Evolutionary conservation across 2,329 filamentous ascomycete species (phyloP).

Genomic region (Microdochium paspali): DNA sequence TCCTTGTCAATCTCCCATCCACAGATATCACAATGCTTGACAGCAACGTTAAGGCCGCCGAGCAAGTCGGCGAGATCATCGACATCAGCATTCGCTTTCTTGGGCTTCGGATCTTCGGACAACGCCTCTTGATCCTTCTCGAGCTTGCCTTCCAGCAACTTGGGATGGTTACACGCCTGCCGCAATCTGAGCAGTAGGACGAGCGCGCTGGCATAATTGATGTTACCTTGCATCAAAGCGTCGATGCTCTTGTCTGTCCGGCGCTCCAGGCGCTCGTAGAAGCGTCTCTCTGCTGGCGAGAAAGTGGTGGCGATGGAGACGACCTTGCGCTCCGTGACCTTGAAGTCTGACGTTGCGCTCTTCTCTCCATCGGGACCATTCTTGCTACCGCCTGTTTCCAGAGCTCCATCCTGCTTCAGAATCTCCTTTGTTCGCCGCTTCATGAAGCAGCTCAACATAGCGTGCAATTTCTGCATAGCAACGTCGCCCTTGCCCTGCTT

Average conservation of each 20-base stretch:
- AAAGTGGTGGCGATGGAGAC: conserved; percentile 72
- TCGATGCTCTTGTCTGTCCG: conserved; percentile 81
- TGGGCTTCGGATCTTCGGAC: conserved; percentile 48
- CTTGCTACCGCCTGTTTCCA: conserved; percentile 70
- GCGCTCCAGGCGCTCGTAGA: conserved; percentile 76
- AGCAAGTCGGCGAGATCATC: conserved; percentile 82
- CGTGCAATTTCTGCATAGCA: conserved; percentile 78
- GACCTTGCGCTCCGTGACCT: conserved; percentile 85
- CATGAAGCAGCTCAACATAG: conserved; percentile 88
- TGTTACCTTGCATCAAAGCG: conserved; percentile 74
- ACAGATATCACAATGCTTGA: conserved; percentile 77
- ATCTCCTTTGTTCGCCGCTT: conserved; percentile 97
- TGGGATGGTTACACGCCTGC: conserved; percentile 91
- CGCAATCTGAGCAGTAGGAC: conserved; percentile 83
- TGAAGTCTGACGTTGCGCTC: conserved; percentile 57
- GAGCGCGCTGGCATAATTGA: conserved; percentile 90
- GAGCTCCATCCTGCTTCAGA: conserved; percentile 75
- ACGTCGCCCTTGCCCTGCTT: conserved; percentile 84
- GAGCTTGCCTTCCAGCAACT: conserved; percentile 76
- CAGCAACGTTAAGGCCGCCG: conserved; percentile 69
- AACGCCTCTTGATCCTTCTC: conserved; percentile 82
- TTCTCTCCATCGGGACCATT: conserved; percentile 34
- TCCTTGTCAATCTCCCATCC: conserved; percentile 54
- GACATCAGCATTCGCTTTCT: conserved; percentile 52
- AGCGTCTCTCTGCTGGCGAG: conserved; percentile 68